Evolutionary conservation across 1,284 basidiomycete species (phyloP).

Genomic region (Rugiboletus extremiorientalis): DNA sequence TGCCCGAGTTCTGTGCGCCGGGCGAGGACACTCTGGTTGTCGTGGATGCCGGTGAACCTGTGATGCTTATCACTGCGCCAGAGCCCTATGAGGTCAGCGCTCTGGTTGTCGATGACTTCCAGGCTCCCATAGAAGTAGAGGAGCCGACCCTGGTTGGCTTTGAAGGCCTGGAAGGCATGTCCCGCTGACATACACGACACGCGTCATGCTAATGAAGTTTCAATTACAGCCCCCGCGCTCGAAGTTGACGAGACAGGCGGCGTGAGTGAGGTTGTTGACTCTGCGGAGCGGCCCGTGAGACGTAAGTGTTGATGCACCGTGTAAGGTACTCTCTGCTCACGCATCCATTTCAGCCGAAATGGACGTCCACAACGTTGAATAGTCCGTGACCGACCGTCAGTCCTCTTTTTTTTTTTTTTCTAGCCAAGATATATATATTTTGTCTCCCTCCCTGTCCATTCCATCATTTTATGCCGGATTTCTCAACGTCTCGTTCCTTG

Average conservation of each 20-base stretch:
- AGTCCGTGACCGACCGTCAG: neutral
- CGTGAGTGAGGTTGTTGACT: neutral
- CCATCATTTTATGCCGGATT: slow-evolving; percentile 1
- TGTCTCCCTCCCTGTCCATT: neutral
- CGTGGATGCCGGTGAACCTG: neutral
- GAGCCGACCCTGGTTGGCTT: neutral
- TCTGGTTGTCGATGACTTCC: neutral
- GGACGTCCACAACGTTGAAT: neutral
- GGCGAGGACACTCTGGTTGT: neutral
- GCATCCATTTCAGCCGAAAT: neutral
- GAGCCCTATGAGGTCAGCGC: neutral
- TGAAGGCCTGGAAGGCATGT: slow-evolving; percentile 9
- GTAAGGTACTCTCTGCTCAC: neutral
- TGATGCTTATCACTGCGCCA: neutral
- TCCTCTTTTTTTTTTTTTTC: neutral
- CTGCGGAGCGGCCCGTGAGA: neutral
- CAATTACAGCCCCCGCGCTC: neutral
- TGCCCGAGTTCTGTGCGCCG: neutral
- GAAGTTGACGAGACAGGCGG: neutral
- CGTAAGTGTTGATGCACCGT: slow-evolving; percentile 9
- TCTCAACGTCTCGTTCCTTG: neutral
- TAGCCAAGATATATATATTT: neutral
- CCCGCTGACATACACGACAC: neutral
- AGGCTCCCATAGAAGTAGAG: neutral
- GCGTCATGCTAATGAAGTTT: neutral